These are phyloP conservation scores for Helicocarpus griseus DNA, from an alignment of 2,329 filamentous ascomycete species.

Conservation along the genomic window DNA sequence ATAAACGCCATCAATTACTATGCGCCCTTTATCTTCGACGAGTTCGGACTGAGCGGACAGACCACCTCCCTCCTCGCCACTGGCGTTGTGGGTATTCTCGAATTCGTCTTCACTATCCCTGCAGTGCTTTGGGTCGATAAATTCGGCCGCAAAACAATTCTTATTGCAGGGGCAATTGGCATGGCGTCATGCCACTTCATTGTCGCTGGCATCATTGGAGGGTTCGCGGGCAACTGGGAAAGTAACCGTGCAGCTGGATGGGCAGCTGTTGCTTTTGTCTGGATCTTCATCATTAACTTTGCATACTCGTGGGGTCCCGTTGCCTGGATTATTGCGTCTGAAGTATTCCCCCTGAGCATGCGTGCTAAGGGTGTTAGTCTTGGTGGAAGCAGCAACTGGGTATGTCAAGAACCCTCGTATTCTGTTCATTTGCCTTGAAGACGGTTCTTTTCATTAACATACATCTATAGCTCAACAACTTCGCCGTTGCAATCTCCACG, in stretches of 20 bases:
- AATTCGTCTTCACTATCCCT: constrained; percentile 32
- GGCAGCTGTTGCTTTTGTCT: constrained; percentile 51
- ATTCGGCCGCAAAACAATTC: constrained; percentile 31
- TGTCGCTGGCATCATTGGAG: constrained; percentile 59
- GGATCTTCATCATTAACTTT: constrained; percentile 66
- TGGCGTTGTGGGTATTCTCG: constrained; percentile 31
- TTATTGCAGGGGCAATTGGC: constrained; percentile 48
- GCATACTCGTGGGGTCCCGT: constrained; percentile 63
- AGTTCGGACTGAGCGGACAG: constrained; percentile 25
- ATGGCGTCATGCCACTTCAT: constrained; percentile 65
- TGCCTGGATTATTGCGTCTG: constrained; percentile 63
- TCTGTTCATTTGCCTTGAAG: too few relatives aligned
- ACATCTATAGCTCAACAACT: constrained; percentile 43
- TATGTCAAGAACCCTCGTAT: not conserved
- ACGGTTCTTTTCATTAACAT: constrained; percentile 11
- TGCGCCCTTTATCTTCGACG: constrained; percentile 25
- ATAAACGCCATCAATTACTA: constrained; percentile 38
- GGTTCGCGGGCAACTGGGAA: constrained; percentile 50
- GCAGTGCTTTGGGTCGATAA: constrained; percentile 33
- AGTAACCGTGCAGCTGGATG: constrained; percentile 55
- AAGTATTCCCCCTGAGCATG: constrained; percentile 63
- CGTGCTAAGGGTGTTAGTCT: constrained; percentile 47
- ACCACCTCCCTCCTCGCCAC: constrained; percentile 31
- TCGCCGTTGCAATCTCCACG: constrained; percentile 58
- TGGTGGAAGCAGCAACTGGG: constrained; percentile 26